Base-by-base conservation (phyloP, 768 basidiomycete genomes). In the Suillus subluteus region DNA sequence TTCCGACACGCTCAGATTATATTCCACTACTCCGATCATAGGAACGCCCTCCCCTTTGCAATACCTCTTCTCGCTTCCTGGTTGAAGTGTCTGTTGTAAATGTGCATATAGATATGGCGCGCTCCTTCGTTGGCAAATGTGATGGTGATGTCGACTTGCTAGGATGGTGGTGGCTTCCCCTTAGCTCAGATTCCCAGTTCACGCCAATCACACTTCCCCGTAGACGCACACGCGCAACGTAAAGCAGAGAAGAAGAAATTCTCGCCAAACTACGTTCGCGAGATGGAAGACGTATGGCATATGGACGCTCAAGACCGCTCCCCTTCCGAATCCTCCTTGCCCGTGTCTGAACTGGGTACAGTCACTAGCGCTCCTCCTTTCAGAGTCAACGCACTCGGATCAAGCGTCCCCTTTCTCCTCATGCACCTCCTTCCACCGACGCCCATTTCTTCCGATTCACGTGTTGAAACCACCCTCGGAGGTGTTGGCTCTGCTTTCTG, bases 161-260 rank as follows among this genome's bases (percentile, higher is more conserved):
- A 62, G 95, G 96, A 18, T 96, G 94, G 93, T 97, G 95, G 96
- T 95, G 89, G 90, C 79, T 97, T 6, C 94, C 91, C 37, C 58
- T 69, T 9, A 21, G 8, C 44, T 62, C 68, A 12, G 8, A 58
- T 55, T 61, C 64, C 41, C 48, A 63, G 43, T 35, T 32, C 40
- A 26, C 32, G n/a, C 48, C 69, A 23, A 61, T 69, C 4, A 65
- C 73, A 37, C 44, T 5, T 32, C 32, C 32, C 71, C 80, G 87
- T 30, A 79, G 83, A 41, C 83, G 93, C 2, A 71, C 96, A 5
- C 89, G 94, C 84, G 0, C 95, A 97, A 72, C 97, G 96, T 81
- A 97, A 98, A 82, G 94, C 94, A 0, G 92, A 95, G 73, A 90
- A 88, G 81, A 90, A 88, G 77, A 91, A 90, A 74, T 76, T 89